Evolutionary conservation across 495 filamentous ascomycete species (phyloP).

Genomic region (Cryomyces minteri): DNA sequence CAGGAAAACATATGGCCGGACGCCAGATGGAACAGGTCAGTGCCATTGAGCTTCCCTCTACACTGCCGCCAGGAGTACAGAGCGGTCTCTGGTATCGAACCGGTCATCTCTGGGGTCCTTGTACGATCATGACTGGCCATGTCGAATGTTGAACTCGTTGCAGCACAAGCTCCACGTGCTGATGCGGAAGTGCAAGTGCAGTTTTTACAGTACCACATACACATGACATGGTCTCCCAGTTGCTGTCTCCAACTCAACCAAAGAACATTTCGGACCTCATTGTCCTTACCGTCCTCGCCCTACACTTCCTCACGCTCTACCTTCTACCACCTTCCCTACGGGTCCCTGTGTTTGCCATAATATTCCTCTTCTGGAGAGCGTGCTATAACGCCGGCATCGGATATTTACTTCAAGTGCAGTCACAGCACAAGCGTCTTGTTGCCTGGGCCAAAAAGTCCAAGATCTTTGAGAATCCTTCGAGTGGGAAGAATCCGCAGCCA

Average conservation of each 20-base stretch:
- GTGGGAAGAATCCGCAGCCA: slow-evolving; percentile 64
- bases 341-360: slow-evolving; percentile 53
- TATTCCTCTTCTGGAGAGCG: slow-evolving; percentile 84
- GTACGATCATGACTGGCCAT: no score
- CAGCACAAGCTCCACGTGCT: no score
- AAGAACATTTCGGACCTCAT: slow-evolving; percentile 79
- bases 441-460: slow-evolving; percentile 71
- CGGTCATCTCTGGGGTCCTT: no score
- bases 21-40: slow-evolving; percentile 77
- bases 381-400: slow-evolving; percentile 91
- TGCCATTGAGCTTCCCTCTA: neutral
- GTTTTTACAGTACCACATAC: slow-evolving; percentile 93
- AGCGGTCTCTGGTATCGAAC: neutral
- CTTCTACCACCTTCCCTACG: slow-evolving; percentile 45
- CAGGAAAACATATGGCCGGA: slow-evolving; percentile 76
- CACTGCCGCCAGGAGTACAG: no score
- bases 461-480: slow-evolving; percentile 70
- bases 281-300: slow-evolving; percentile 63
- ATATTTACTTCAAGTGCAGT: slow-evolving; percentile 74
- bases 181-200: slow-evolving; percentile 16
- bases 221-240: slow-evolving; percentile 96
- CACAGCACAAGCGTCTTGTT: slow-evolving; percentile 67
- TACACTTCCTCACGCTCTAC: slow-evolving; percentile 55
- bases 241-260: slow-evolving; percentile 84
- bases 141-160: no score